phyloP scores from a whole-genome alignment of 164 flowering plant genomes.

The Dillenia turbinata region DNA sequence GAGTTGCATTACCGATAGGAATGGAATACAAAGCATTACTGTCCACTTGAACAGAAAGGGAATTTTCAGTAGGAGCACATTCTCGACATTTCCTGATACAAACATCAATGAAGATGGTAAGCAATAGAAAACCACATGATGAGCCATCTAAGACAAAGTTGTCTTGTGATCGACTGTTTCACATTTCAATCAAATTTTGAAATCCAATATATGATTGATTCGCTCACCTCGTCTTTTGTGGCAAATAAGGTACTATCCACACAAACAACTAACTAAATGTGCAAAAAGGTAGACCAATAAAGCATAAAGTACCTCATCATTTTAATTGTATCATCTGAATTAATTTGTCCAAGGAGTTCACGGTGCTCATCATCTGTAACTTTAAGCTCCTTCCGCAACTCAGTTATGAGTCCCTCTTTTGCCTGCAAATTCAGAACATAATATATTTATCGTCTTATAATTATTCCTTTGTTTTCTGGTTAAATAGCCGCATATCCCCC shows the following conservation, averaged over 20 bases:
- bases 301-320: conserved; percentile 26
- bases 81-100: conserved; percentile 26
- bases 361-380: conserved; percentile 38
- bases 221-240: too few species aligned
- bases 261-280: background rate
- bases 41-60: conserved; percentile 3
- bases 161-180: too few species aligned
- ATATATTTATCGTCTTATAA: too few species aligned
- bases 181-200: too few species aligned
- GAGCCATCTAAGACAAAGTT: background rate
- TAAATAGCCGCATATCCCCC: too few species aligned
- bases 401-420: conserved; percentile 29
- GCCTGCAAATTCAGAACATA: conserved; percentile 16
- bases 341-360: conserved; percentile 24
- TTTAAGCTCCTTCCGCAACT: conserved; percentile 35
- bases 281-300: too few species aligned
- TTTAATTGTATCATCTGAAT: conserved; percentile 27
- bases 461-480: too few species aligned
- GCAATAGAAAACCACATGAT: background rate
- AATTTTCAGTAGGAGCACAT: conserved; percentile 7
- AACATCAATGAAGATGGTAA: background rate
- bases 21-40: conserved; percentile 6
- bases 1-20: conserved; percentile 4
- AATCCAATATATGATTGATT: too few species aligned
- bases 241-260: background rate